Evolutionary conservation across 2,329 filamentous ascomycete genomes (phyloP).

Genomic region (Fusarium sp.): DNA sequence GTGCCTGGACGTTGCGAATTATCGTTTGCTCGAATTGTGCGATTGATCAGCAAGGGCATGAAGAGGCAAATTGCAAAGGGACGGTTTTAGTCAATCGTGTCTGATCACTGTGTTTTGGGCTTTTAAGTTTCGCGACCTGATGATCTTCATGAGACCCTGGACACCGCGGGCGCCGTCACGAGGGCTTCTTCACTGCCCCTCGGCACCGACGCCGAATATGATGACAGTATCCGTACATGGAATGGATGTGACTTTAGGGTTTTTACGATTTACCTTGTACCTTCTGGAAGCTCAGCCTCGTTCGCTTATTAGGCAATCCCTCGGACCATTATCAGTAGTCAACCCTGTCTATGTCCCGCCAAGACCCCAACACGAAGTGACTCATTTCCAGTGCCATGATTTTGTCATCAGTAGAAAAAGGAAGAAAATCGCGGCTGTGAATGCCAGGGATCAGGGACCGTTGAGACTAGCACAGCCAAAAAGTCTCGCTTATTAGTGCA

Average conservation of each 20-base stretch:
- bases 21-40: neutral
- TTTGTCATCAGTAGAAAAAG: conserved; percentile 17
- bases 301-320: conserved; percentile 10
- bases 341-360: conserved; percentile 3
- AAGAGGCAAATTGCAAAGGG: conserved; percentile 13
- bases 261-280: neutral
- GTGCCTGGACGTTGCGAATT: neutral
- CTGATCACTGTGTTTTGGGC: neutral
- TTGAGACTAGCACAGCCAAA: conserved; percentile 15
- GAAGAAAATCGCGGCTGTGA: neutral
- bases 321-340: neutral
- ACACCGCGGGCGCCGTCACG: conserved; percentile 12
- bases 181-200: conserved; percentile 6
- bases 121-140: neutral
- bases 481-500: conserved; percentile 18
- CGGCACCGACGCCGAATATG: neutral
- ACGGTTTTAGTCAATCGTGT: neutral
- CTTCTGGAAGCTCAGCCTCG: conserved; percentile 31
- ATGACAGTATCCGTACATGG: neutral
- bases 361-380: conserved; percentile 27
- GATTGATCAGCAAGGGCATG: neutral
- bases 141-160: conserved; percentile 7
- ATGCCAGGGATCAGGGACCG: conserved; percentile 22
- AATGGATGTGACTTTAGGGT: neutral
- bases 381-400: conserved; percentile 28